Base-by-base conservation (phyloP, 2,329 filamentous ascomycete species). In the Sordariomycetes sp. region DNA sequence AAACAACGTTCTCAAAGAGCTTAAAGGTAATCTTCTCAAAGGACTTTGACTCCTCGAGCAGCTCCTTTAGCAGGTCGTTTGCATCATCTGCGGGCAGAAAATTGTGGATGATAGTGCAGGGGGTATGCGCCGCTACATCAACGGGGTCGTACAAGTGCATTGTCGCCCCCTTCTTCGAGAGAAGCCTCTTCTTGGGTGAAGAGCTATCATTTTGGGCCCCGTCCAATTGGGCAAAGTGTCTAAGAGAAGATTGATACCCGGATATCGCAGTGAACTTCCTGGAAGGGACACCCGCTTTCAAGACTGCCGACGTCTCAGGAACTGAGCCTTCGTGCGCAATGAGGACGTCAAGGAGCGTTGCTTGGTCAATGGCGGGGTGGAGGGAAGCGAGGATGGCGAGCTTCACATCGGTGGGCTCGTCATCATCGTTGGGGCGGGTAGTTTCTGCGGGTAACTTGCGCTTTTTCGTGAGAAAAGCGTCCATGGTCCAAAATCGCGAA, bases 71-170 rank as follows among this genome's bases (percentile, higher is more conserved):
- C 13, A 99, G 75, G 1, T 78, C 76, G 61, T 90, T 86, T 45
- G 94, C 92, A 59, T 87, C 77, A 1, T 84, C 75, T 0, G 76
- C 34, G 0, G 89, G 84, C 0, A 99, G 75, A 63, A 97, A 96
- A 65, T 96, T 94, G 70, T 95, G 90, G 57, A 96, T 84, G 62
- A 97, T 87, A 12, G 89, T 91, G 70, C 91, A 96, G 1, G 94
- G 90, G 0, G 92, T 96, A 65, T 95, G 81, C 25, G 81, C 77
- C 54, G 89, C 86, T 52, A 97, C 82, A 63, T 96, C 90, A 45
- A 82, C 76, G 0, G 91, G 88, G 50, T 88, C 83, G 69, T 87
- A 97, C 0, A 97, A 75, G 66, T 92, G 87, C 2, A 97, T 71
- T 0, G 92, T 96, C 63, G 83, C 82, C 13, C 91, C 92, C 66